Percentiles rank a stretch among this genome's conserved stretches.
Evolutionary conservation across 1,284 basidiomycete species (phyloP).

Genomic region (Apiotrichum siamense): DNA sequence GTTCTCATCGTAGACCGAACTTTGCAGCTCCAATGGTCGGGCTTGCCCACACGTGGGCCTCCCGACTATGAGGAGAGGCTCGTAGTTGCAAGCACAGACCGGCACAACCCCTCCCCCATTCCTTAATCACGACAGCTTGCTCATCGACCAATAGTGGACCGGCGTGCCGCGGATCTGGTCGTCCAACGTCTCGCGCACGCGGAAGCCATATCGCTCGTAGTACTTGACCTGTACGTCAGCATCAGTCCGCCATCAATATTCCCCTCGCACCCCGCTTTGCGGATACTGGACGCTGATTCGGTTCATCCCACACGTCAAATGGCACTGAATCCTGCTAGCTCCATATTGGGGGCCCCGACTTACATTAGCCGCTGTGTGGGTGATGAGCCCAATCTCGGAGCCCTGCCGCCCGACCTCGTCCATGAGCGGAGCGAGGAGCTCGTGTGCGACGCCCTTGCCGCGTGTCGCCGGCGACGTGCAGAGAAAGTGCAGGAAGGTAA

Average conservation of each 20-base stretch:
- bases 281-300: too few relatives aligned
- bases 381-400: slow-evolving; percentile 1
- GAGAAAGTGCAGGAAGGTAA: background rate
- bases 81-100: too few relatives aligned
- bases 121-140: background rate
- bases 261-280: too few relatives aligned
- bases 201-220: slow-evolving; percentile 1
- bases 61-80: too few relatives aligned
- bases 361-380: background rate
- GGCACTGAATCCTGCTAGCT: too few relatives aligned
- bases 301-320: too few relatives aligned
- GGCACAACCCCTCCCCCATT: too few relatives aligned
- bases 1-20: too few relatives aligned
- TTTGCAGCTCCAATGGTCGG: too few relatives aligned
- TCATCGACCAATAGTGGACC: background rate
- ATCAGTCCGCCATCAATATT: background rate
- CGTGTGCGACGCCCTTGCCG: background rate
- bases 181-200: background rate
- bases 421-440: background rate
- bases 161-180: background rate
- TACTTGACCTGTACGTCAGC: background rate
- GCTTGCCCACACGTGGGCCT: too few relatives aligned
- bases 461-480: background rate
- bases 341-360: too few relatives aligned
- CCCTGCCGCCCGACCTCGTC: background rate